These are phyloP conservation scores for Lagenidium sp. DNA, from an alignment of 352 stramenopile genomes.

Conservation along the genomic window DNA sequence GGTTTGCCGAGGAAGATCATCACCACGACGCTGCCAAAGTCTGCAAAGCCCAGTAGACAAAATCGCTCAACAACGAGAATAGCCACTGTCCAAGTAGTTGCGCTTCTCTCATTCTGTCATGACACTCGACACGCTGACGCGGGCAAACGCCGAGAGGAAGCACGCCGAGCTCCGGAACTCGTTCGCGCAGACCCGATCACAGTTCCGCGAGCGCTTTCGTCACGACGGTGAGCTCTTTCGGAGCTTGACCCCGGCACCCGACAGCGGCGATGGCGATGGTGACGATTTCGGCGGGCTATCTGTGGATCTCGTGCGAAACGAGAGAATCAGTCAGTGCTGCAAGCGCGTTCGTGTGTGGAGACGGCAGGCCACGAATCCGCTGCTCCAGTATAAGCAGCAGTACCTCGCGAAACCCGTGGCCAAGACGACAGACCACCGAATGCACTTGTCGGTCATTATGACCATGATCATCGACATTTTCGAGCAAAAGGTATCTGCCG, in stretches of 20 bases:
- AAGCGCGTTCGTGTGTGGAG: slow-evolving; percentile 69
- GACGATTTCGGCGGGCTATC: neutral
- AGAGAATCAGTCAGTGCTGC: slow-evolving; percentile 59
- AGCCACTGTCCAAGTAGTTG: slow-evolving; percentile 2
- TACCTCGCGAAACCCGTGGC: slow-evolving; percentile 9
- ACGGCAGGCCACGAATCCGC: slow-evolving; percentile 46
- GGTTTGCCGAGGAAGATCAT: slow-evolving; percentile 13
- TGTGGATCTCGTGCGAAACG: slow-evolving; percentile 40
- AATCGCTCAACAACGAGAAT: slow-evolving; percentile 8
- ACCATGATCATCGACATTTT: slow-evolving; percentile 68
- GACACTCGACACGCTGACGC: slow-evolving; percentile 61
- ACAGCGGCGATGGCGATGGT: neutral
- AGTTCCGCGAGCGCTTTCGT: slow-evolving; percentile 40
- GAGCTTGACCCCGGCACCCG: slow-evolving; percentile 8
- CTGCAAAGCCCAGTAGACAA: no score
- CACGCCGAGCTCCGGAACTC: slow-evolving; percentile 50
- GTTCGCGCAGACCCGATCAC: slow-evolving; percentile 26
- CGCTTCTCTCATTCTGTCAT: slow-evolving; percentile 12
- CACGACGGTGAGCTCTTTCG: slow-evolving; percentile 42
- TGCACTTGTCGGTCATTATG: slow-evolving; percentile 62
- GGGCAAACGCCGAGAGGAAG: slow-evolving; percentile 37
- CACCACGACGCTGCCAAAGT: no score
- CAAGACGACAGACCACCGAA: slow-evolving; percentile 33
- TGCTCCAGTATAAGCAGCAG: slow-evolving; percentile 53
- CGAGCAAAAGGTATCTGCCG: slow-evolving; percentile 40